Evolutionary conservation across 129 eudicot species (phyloP).

Genomic region (Flaveria sonorensis): DNA sequence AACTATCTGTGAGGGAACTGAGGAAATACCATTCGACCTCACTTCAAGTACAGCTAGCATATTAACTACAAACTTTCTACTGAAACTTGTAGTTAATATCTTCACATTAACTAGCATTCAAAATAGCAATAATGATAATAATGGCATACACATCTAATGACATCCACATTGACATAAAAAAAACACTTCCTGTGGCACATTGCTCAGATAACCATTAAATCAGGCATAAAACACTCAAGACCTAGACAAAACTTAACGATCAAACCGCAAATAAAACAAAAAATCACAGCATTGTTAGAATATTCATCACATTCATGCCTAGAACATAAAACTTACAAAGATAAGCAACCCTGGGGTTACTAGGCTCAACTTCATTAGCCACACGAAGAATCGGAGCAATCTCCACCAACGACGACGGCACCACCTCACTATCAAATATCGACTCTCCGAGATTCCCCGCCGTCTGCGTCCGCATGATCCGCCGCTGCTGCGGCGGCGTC

Average conservation of each 20-base stretch:
- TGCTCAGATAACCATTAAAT: background rate
- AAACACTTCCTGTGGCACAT: slow-evolving; percentile 7
- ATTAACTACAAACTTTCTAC: slow-evolving; percentile 13
- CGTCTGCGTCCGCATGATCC: slow-evolving; percentile 87
- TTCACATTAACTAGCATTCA: background rate
- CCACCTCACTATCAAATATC: slow-evolving; percentile 93
- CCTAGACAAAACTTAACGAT: background rate
- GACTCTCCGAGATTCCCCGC: slow-evolving; percentile 93
- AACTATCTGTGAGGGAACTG: background rate
- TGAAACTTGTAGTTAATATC: background rate
- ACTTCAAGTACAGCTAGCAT: background rate
- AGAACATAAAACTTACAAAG: slow-evolving; percentile 59
- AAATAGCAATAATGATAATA: slow-evolving; percentile 3
- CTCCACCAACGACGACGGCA: slow-evolving; percentile 90
- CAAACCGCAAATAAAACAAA: background rate
- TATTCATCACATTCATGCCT: background rate
- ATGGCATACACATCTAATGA: background rate
- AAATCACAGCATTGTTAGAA: background rate
- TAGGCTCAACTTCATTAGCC: slow-evolving; percentile 96
- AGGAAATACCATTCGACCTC: background rate
- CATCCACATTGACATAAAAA: background rate
- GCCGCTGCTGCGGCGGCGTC: slow-evolving; percentile 54
- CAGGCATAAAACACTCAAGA: slow-evolving; percentile 15
- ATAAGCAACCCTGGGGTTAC: slow-evolving; percentile 94
- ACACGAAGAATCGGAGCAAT: slow-evolving; percentile 98